Evolutionary conservation across 2,329 filamentous ascomycete genomes (phyloP).

Genomic region (Colletotrichum navitas): DNA sequence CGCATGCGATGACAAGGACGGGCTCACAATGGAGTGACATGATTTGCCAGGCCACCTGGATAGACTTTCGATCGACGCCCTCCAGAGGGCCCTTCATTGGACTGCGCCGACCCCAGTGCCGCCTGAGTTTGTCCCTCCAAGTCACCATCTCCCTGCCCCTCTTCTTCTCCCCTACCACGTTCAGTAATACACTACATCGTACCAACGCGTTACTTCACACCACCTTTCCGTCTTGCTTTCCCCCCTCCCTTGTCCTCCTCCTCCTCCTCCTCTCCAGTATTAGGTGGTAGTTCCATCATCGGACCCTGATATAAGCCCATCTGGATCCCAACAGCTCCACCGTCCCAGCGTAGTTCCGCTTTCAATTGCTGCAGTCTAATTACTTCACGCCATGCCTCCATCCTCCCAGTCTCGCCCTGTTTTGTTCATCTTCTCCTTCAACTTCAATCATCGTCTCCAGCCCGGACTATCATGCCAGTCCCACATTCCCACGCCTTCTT

Average conservation of each 20-base stretch:
- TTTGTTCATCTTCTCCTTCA: not conserved
- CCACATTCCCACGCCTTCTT: constrained; percentile 20
- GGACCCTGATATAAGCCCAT: constrained; percentile 28
- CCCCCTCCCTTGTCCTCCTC: too few species aligned
- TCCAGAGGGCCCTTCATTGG: not conserved
- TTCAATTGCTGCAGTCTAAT: not conserved
- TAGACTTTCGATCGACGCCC: constrained; percentile 4
- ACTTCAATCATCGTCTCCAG: not conserved
- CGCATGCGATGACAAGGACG: constrained; percentile 7
- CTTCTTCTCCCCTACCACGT: not conserved
- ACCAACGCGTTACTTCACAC: too few species aligned
- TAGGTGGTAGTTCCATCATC: not conserved
- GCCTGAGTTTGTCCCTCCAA: constrained; percentile 12
- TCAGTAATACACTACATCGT: too few species aligned
- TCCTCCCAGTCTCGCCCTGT: not conserved
- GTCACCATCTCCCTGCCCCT: not conserved
- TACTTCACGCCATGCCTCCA: not conserved
- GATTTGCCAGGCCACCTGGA: constrained; percentile 33
- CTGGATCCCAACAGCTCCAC: constrained; percentile 9
- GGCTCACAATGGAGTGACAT: not conserved
- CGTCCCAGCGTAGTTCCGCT: not conserved
- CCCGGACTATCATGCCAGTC: not conserved
- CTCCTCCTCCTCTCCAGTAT: not conserved
- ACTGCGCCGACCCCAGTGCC: not conserved
- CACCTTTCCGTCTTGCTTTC: constrained; percentile 8